Base-by-base conservation (phyloP, 2,329 filamentous ascomycete species). In the Fusarium sterilihyphosum region DNA sequence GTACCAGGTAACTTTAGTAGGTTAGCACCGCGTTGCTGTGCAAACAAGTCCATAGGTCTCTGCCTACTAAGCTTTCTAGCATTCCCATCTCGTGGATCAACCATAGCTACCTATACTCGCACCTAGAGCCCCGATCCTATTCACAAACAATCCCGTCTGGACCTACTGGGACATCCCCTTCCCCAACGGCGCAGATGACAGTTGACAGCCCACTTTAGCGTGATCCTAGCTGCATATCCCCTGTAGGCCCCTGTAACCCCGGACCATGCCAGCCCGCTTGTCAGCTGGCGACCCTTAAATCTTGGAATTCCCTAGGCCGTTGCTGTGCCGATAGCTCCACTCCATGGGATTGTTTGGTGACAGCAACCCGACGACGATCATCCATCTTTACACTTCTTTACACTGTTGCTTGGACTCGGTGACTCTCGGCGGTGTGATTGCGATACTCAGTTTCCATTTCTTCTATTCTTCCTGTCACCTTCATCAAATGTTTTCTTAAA, bases 291-390 rank as follows among this genome's bases (percentile, higher is more conserved):
- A 69, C 65, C 49, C 57, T 70, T 49, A 61, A 53, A 54, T 59
- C 57, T 52, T 69, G 66, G 65, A 69, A 70, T 69, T 56, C 31
- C 54, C 61, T 57, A 17, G 22, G n/a, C 46, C 67, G 67, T 70
- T 70, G 67, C 67, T 46, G 58, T 70, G 67, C 67, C 67, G 67
- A 70, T 70, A 56, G 44, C 65, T 52, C 67, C 67, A 70, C 58
- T 44, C 43, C 16, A 31, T 37, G 43, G 49, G 35, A 63, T 69
- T 70, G 65, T 70, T 70, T 70, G 43, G 58, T 50, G 56, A 38
- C 49, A 65, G 57, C 43, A 61, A 52, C 56, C 56, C 18, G 29
- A 64, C 44, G 44, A 50, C 37, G 53, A 64, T 41, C 44, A 38
- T 40, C 40, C 33, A 33, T 35, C 50, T 62, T 60, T 18, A 35